A percentile compares a stretch with the other conserved stretches of the same genome.
Conservation (phyloP, 768 basidiomycete genomes). For the Chiua virens region DNA sequence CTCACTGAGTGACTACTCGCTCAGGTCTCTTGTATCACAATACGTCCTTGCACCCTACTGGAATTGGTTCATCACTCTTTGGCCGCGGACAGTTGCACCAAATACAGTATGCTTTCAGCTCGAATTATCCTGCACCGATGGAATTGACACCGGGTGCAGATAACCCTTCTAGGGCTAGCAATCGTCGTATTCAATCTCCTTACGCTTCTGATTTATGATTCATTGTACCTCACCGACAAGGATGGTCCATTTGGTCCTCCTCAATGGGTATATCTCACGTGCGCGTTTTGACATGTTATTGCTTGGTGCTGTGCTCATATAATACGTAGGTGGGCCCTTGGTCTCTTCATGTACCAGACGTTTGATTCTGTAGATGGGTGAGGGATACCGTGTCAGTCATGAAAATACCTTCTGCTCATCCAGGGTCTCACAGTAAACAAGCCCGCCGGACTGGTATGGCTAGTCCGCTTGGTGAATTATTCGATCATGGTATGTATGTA, state of each 20-base stretch:
- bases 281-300: conserved; percentile 27
- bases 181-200: conserved; percentile 84
- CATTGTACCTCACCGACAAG: conserved; percentile 66
- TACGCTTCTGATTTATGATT: conserved; percentile 84
- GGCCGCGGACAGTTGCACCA: conserved; percentile 82
- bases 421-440: conserved; percentile 66
- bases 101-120: conserved; percentile 65
- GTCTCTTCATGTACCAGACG: conserved; percentile 89
- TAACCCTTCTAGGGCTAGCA: conserved; percentile 80
- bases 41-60: conserved; percentile 84
- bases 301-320: background rate
- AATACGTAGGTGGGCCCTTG: conserved; percentile 71
- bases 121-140: background rate
- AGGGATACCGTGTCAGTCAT: conserved; percentile 11
- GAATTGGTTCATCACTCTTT: conserved; percentile 88
- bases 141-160: conserved; percentile 46
- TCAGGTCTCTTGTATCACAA: conserved; percentile 72
- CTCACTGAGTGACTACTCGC: background rate
- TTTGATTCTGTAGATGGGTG: conserved; percentile 90
- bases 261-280: conserved; percentile 91
- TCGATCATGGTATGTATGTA: conserved; percentile 86
- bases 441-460: conserved; percentile 95
- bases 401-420: conserved; percentile 2
- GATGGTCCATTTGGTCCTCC: conserved; percentile 65
- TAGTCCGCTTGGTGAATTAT: conserved; percentile 97